Evolutionary conservation across 1,139 yeast species (phyloP).

Genomic region (Debaryomycetaceae sp.): DNA sequence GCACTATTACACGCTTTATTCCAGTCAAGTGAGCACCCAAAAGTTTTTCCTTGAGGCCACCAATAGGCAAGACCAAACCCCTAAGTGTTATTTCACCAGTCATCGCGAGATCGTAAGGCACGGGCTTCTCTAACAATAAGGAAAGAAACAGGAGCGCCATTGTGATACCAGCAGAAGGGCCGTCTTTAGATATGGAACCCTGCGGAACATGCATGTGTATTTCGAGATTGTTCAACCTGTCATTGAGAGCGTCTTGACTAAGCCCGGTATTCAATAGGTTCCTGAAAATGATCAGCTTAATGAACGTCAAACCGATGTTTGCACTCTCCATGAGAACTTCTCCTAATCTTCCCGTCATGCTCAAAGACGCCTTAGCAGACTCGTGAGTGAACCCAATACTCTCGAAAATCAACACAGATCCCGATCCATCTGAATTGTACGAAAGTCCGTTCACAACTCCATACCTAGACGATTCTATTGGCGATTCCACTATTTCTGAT

Average conservation of each 20-base stretch:
- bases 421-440: conserved; percentile 85
- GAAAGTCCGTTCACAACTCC: conserved; percentile 93
- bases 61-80: conserved; percentile 84
- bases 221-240: conserved; percentile 51
- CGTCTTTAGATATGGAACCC: conserved; percentile 87
- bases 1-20: conserved; percentile 60
- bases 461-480: conserved; percentile 35
- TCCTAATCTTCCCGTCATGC: conserved; percentile 81
- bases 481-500: conserved; percentile 24
- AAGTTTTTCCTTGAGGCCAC: conserved; percentile 83
- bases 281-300: conserved; percentile 54
- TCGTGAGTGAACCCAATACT: conserved; percentile 61
- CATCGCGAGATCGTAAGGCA: conserved; percentile 75
- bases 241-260: conserved; percentile 28
- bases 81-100: conserved; percentile 90
- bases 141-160: conserved; percentile 82
- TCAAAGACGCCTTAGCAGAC: conserved; percentile 38
- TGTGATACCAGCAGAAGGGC: conserved; percentile 92
- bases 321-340: conserved; percentile 82
- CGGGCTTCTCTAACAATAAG: conserved; percentile 62
- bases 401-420: conserved; percentile 79
- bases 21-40: conserved; percentile 78
- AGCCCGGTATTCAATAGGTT: conserved; percentile 23
- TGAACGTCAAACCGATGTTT: conserved; percentile 72
- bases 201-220: conserved; percentile 86